Base-by-base conservation (phyloP, 139 green algal species). In the Microglena sp. region DNA sequence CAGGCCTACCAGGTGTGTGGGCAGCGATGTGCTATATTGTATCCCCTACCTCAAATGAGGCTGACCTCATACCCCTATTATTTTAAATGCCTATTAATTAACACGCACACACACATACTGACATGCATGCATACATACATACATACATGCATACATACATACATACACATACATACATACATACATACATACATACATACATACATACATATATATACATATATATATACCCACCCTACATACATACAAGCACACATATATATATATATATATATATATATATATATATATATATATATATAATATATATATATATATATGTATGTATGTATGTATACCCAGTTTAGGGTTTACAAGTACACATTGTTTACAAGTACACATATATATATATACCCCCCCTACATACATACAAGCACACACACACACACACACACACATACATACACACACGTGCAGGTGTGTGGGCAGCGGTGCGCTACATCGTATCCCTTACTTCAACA, bases 1-100 rank as follows among this genome's bases (percentile, higher is more conserved):
- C 66, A 2, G 89, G 88, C 24, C 71, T 90, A 56, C 84, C 87
- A 29, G 89, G 89, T 7, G 89, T 91, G 46, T 95, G 89, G 89
- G 86, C 87, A 5, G 88, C 85, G 2, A 84, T 93, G 35, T 70
- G 79, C 55, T 94, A 88, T 66, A 62, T 92, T 26, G 78, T 82
- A 8, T 68, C 66, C 5, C 56, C 81, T 26, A 73, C 59, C n/a
- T 50, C 56, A 4, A 56, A 68, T 22, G 27, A 78, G 26, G 46
- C 46, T 6, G 24, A 43, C 26, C 31, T 65, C 28, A 74, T 74
- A 11, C 50, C n/a, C 1, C 44, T 27, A 36, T 55, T 64, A 36
- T 56, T 62, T 50, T 50, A 18, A 11, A 50, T 50, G 18, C 15
- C 40, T 18, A 50, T 50, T 11, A 11, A 50, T 50, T 11, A 11